phyloP scores from a whole-genome alignment of 495 filamentous ascomycete species.

The Neurospora sp. region DNA sequence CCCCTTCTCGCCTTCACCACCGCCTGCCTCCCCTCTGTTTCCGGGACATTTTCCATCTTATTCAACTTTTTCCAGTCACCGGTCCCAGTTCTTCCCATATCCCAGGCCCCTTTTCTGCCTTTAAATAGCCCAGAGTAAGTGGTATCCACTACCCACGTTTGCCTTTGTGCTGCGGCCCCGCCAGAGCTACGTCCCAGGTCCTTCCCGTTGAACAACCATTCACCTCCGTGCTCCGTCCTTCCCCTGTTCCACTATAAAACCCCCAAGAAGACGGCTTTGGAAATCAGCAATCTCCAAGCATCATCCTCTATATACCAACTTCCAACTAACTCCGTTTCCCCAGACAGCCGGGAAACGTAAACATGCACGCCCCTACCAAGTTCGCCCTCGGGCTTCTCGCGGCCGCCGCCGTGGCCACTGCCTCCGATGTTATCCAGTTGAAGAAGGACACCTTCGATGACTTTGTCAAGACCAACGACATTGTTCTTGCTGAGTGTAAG shows the following conservation, averaged over 20 bases:
- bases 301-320: not conserved
- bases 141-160: not conserved
- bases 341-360: conserved; percentile 5
- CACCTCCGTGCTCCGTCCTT: not conserved
- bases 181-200: not conserved
- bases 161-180: not conserved
- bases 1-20: conserved; percentile 3
- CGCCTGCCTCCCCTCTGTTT: conserved; percentile 3
- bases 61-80: not conserved
- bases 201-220: not conserved
- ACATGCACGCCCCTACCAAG: conserved; percentile 23
- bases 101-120: conserved; percentile 13
- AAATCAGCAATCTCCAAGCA: not conserved
- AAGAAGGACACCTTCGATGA: conserved; percentile 75
- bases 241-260: not conserved
- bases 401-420: conserved; percentile 50
- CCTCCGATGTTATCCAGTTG: conserved; percentile 74
- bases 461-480: conserved; percentile 75
- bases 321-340: not conserved
- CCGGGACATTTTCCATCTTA: conserved; percentile 3
- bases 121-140: conserved; percentile 21
- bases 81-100: not conserved
- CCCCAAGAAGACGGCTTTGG: not conserved
- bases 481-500: conserved; percentile 75
- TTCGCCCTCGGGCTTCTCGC: conserved; percentile 46